These are phyloP conservation scores for Patellifolia procumbens DNA, from an alignment of 179 eudicot genomes.

Conservation along the genomic window DNA sequence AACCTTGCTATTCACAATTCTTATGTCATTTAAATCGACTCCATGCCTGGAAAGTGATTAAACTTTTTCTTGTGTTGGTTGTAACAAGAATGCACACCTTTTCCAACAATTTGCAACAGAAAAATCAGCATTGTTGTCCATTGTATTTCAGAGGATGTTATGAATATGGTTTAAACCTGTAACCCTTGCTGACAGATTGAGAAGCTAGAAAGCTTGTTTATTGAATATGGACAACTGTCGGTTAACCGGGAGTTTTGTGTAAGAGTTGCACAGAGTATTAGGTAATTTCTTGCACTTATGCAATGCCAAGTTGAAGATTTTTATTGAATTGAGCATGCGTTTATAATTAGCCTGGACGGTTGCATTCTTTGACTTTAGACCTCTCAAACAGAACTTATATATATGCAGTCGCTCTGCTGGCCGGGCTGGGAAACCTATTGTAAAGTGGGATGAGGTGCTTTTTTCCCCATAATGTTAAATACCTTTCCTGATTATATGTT, in stretches of 20 bases:
- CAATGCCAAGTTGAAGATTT: neutral
- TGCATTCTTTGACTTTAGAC: slow-evolving; percentile 5
- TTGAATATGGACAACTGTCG: slow-evolving; percentile 36
- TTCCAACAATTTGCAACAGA: neutral
- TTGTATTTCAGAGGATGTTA: neutral
- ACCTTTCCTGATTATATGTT: slow-evolving; percentile 12
- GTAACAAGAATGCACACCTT: neutral
- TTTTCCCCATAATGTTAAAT: neutral
- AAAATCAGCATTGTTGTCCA: neutral
- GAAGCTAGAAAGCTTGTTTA: slow-evolving; percentile 41
- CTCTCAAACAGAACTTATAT: slow-evolving; percentile 14
- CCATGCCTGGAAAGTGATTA: neutral
- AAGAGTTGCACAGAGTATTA: slow-evolving; percentile 31
- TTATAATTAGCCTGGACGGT: neutral
- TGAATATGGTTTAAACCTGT: slow-evolving; percentile 7
- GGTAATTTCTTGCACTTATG: slow-evolving; percentile 24
- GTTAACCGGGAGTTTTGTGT: slow-evolving; percentile 39
- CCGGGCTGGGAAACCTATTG: slow-evolving; percentile 77
- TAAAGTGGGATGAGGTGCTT: slow-evolving; percentile 77
- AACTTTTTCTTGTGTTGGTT: too few species aligned
- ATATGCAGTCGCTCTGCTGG: slow-evolving; percentile 67
- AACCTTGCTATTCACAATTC: neutral
- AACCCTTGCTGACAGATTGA: slow-evolving; percentile 28
- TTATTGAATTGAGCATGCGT: neutral
- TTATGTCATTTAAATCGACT: neutral